Base-by-base conservation (phyloP, 2,329 filamentous ascomycete species). In the Metarhizium humberi region DNA sequence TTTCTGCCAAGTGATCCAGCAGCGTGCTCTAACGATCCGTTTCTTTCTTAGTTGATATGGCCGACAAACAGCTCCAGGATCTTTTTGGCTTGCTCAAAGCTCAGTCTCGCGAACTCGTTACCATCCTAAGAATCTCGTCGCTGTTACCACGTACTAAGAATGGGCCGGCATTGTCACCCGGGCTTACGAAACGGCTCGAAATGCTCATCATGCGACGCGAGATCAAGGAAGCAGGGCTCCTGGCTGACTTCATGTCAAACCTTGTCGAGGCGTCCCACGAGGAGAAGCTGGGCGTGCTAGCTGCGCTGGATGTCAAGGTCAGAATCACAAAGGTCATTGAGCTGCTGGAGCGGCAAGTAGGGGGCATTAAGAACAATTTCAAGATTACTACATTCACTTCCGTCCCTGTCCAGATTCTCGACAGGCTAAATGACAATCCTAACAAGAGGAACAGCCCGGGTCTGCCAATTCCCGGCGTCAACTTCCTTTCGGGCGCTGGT, bases 211-310 rank as follows among this genome's bases (percentile, higher is more conserved):
- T 85, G 36, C 85, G 87, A 68, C 95, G 94, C 67, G 85, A 90
- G 57, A 69, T 94, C 52, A 78, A 82, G 46, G 91, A 97, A 62
- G 92, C 92, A 1, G 92, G 92, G 2, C 75, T 84, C 8, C 78
- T 99, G 10, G 92, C 94, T 6, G 94, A 99, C 69, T 97, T 97
- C 68, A 96, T 99, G 90, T 87, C 90, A 43, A 95, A 96, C 67
- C 81, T 97, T 29, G 82, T 95, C 3, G 90, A 96, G 59, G 86
- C 88, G 52, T 87, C 84, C 10, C 88, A 95, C 60, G 90, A 96
- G 69, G 94, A 99, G 67, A 96, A 95, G 70, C 78, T 99, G 54
- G 84, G 88, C 55, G 82, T 99, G 16, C 76, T 99, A 40, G 83
- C 90, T n/a, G 85, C 91, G 0, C 72, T 95, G 5, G 85, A 92